phyloP scores from a whole-genome alignment of 2,329 filamentous ascomycete species.

The Leptographium galeiforme region DNA sequence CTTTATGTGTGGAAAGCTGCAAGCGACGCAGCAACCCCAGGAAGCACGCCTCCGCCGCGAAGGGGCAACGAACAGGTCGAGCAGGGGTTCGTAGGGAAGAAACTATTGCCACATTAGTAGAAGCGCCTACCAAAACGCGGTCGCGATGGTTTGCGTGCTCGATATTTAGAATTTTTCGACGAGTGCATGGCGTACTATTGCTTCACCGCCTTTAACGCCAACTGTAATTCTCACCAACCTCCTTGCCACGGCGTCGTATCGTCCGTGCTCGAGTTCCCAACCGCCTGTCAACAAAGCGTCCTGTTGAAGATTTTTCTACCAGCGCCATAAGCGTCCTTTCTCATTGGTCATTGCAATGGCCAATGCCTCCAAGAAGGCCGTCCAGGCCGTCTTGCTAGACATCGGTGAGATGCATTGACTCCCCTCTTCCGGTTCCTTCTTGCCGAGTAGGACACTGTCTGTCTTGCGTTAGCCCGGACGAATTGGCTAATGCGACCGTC shows the following conservation, averaged over 20 bases:
- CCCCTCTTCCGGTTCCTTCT: not conserved
- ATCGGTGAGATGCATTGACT: constrained; percentile 2
- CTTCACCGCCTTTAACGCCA: not conserved
- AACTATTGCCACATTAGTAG: not conserved
- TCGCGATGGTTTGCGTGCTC: not conserved
- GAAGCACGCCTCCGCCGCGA: not conserved
- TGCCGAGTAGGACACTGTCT: not conserved
- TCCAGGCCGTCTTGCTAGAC: constrained; percentile 1
- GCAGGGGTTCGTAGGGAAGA: not conserved
- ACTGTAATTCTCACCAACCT: not conserved
- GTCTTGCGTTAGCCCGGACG: not conserved
- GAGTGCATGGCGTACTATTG: not conserved
- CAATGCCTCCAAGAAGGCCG: not conserved
- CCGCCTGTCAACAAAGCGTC: not conserved
- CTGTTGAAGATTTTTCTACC: not conserved
- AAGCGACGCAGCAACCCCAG: not conserved
- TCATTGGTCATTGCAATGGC: not conserved
- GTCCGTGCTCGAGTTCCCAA: not conserved
- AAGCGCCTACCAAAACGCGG: not conserved
- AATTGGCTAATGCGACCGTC: not conserved
- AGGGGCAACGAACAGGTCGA: not conserved
- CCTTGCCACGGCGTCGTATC: not conserved
- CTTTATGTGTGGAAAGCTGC: not conserved
- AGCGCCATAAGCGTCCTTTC: not conserved
- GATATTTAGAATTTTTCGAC: not conserved